Evolutionary conservation across 1,284 basidiomycete genomes (phyloP), one percentile per base, ranked within the genome.

Genomic region (Austroboletus olivaceoglutinosus): DNA sequence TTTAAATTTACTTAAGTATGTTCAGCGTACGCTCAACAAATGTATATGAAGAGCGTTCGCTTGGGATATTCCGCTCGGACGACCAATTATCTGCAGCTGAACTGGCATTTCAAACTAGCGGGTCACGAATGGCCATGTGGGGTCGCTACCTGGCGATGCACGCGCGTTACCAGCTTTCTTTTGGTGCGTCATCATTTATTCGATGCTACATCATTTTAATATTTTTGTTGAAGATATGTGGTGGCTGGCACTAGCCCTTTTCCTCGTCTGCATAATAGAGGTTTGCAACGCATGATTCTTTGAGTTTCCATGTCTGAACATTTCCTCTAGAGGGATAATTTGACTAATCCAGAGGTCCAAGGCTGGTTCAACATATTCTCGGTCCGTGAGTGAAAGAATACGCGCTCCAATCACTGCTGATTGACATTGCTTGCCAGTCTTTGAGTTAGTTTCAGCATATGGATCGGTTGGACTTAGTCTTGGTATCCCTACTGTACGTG

Each of bases 1-100:
- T 11, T 37, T 43, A n/a, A n/a, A 33, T n/a, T 37, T 43, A 18
- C 25, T 47, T 19, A 58, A n/a, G 22, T 45, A 11, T 5, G 5
- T 44, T 60, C 10, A 88, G 87, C 58, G 91, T 99, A 11, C 89
- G 95, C n/a, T 85, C 91, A n/a, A 98, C 96, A 19, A 98, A 98
- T 68, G 96, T 98, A 1, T 98, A 98, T 69, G 96, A 99, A 67
- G 94, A 98, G 62, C 83, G 82, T 52, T 89, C 89, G 0, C 75
- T 93, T 13, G 92, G 92, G 1, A 73, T 95, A 31, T 94, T 84
- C 61, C 71, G 75, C 13, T 72, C 80, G 9, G 73, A 78, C 0
- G 72, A 81, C 4, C 73, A 79, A 2, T 68, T 75, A 2, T 66
- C 69, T 3, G 72, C 75, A 1, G 76, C 77, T n/a, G 77, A 82